phyloP scores from a whole-genome alignment of 495 filamentous ascomycete genomes.

The Neurospora tetraspora region DNA sequence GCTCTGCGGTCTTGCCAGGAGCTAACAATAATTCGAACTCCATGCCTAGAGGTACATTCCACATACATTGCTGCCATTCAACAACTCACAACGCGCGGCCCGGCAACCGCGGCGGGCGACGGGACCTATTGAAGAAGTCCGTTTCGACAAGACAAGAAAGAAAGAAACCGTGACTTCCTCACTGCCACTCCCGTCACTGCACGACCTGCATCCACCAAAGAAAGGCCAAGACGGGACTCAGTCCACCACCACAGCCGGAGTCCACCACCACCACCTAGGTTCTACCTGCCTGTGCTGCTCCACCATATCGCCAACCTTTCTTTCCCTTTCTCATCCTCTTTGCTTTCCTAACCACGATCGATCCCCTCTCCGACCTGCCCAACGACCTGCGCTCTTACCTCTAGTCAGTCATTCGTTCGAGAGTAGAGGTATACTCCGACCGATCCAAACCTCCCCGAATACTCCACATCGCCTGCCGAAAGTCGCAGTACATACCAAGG shows the following conservation, averaged over 20 bases:
- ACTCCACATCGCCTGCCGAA: neutral
- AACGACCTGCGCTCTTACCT: neutral
- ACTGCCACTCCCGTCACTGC: neutral
- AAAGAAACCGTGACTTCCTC: neutral
- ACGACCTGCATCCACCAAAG: neutral
- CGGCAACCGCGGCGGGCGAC: neutral
- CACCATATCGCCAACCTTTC: neutral
- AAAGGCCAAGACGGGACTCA: neutral
- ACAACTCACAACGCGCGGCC: neutral
- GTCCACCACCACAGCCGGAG: neutral
- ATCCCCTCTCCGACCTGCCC: neutral
- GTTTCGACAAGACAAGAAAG: neutral
- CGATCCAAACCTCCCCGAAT: neutral
- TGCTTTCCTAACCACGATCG: neutral
- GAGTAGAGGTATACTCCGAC: neutral
- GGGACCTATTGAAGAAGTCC: neutral
- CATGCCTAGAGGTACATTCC: neutral
- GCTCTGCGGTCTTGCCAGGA: neutral
- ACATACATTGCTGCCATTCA: neutral
- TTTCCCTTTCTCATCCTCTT: neutral
- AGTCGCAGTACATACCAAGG: neutral
- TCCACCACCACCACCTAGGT: neutral
- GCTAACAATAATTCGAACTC: neutral
- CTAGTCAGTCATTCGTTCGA: neutral
- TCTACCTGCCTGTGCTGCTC: neutral